Evolutionary conservation across 257 asterid genomes (phyloP).

Genomic region (Catharanthus roseus): DNA sequence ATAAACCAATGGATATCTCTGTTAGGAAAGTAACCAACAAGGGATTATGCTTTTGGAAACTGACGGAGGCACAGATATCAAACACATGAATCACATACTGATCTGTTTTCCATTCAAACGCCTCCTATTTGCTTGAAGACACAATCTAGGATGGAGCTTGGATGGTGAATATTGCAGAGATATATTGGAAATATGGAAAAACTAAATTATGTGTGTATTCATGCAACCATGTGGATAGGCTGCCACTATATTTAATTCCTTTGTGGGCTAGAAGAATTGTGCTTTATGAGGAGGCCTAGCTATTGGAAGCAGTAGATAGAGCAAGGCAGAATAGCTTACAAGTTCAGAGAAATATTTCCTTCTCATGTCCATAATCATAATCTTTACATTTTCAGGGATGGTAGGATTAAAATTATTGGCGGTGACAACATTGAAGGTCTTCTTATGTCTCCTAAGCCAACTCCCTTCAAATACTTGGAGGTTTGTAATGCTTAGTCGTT

Average conservation of each 20-base stretch:
- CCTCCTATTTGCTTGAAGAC: background rate
- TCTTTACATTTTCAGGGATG: slow-evolving; percentile 56
- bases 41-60: background rate
- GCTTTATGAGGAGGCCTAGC: slow-evolving; percentile 1
- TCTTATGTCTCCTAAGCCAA: slow-evolving; percentile 66
- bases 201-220: background rate
- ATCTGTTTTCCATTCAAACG: background rate
- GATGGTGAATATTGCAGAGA: background rate
- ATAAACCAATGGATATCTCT: background rate
- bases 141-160: background rate
- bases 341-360: background rate
- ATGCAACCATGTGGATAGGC: background rate
- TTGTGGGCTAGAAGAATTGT: background rate
- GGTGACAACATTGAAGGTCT: slow-evolving; percentile 86
- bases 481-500: slow-evolving; percentile 34
- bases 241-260: background rate
- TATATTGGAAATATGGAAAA: background rate
- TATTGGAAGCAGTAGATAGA: background rate
- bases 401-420: slow-evolving; percentile 85
- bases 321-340: background rate
- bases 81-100: background rate
- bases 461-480: slow-evolving; percentile 84
- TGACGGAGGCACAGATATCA: background rate
- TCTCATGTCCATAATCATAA: slow-evolving; percentile 1
- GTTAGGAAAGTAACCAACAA: background rate